Evolutionary conservation across 371 early-diverging fungal species (phyloP).

Genomic region (Rhizopus stolonifer): DNA sequence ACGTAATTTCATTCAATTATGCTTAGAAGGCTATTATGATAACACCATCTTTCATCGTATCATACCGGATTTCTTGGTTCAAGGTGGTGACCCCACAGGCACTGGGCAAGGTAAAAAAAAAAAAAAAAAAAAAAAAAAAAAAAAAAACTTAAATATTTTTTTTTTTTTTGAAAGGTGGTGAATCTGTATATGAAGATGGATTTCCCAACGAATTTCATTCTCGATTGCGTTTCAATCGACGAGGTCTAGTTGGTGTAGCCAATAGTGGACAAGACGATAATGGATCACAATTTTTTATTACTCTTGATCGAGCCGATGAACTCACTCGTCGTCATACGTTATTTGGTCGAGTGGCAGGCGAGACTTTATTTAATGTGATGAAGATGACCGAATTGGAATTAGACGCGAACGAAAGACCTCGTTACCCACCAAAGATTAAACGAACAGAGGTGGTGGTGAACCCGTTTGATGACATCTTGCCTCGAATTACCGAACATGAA

Average conservation of each 20-base stretch:
- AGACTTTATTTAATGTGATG: conserved; percentile 88
- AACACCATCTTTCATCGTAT: conserved; percentile 87
- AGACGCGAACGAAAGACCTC: conserved; percentile 78
- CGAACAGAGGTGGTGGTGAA: conserved; percentile 73
- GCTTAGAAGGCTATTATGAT: conserved; percentile 83
- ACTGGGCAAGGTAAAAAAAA: conserved; percentile 62
- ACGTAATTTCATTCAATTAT: conserved; percentile 92
- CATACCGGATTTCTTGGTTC: conserved; percentile 87
- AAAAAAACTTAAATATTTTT: too few relatives aligned
- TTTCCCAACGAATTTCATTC: conserved; percentile 93
- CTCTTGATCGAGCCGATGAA: conserved; percentile 83
- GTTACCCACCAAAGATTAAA: conserved; percentile 74
- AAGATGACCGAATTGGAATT: conserved; percentile 83
- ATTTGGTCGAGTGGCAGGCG: conserved; percentile 93
- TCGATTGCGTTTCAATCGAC: conserved; percentile 81
- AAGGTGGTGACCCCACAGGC: conserved; percentile 97
- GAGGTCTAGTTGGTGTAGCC: conserved; percentile 92
- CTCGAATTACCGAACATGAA: conserved; percentile 71
- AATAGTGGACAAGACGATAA: conserved; percentile 81
- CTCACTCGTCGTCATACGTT: conserved; percentile 86
- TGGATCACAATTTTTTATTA: conserved; percentile 93
- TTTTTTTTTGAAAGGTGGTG: conserved; percentile 76
- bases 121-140: background rate
- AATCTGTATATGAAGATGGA: conserved; percentile 80
- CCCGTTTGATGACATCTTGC: conserved; percentile 92